These are phyloP conservation scores for Sclerospora graminicola DNA, from an alignment of 352 stramenopile species.

Conservation along the genomic window DNA sequence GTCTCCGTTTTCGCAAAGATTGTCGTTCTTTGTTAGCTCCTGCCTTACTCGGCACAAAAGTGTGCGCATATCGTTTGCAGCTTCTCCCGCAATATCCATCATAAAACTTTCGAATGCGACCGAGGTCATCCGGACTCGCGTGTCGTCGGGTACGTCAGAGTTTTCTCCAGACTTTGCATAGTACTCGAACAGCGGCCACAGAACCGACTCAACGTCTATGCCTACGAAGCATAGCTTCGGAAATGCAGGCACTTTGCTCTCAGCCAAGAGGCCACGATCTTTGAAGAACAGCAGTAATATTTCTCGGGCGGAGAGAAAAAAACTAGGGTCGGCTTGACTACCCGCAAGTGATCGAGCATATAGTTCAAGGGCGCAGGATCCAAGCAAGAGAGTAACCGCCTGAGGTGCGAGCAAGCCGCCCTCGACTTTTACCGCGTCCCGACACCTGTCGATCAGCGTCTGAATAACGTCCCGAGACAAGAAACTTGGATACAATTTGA, in stretches of 20 bases:
- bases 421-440: too few relatives aligned
- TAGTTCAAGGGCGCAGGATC: too few relatives aligned
- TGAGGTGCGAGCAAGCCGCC: too few relatives aligned
- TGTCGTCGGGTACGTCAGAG: constrained; percentile 11
- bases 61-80: constrained; percentile 12
- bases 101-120: constrained; percentile 57
- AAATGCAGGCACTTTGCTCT: constrained; percentile 31
- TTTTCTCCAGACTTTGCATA: constrained; percentile 24
- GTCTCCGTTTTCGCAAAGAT: background rate
- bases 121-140: too few relatives aligned
- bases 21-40: too few relatives aligned
- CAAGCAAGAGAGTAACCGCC: too few relatives aligned
- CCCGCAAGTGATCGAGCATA: too few relatives aligned
- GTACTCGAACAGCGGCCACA: constrained; percentile 80
- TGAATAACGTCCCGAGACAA: too few relatives aligned
- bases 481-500: too few relatives aligned
- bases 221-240: constrained; percentile 51
- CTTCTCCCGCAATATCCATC: constrained; percentile 43
- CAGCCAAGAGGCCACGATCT: constrained; percentile 38
- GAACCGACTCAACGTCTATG: constrained; percentile 50
- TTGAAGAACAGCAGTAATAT: constrained; percentile 59
- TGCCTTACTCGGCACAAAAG: too few relatives aligned
- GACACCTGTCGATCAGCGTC: too few relatives aligned
- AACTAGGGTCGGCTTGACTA: too few relatives aligned
- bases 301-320: constrained; percentile 52